These are phyloP conservation scores for Conoideocrella luteorostrata DNA, from an alignment of 2,329 filamentous ascomycete species.

Conservation along the genomic window DNA sequence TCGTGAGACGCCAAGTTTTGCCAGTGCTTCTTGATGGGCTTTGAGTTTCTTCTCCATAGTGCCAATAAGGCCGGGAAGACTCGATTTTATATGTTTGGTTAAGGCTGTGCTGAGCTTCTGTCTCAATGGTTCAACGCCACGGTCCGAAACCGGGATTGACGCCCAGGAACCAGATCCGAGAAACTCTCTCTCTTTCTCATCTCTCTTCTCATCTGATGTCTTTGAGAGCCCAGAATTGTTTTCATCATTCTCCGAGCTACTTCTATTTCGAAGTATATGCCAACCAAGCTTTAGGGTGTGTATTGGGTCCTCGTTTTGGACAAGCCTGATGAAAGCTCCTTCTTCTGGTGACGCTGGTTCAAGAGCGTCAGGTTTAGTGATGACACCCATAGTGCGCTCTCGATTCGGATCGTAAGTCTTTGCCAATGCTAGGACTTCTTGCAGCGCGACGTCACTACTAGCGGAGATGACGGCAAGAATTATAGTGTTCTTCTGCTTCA, in stretches of 20 bases:
- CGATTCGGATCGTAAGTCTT: slow-evolving; percentile 35
- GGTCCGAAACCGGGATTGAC: slow-evolving; percentile 10
- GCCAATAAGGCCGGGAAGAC: slow-evolving; percentile 8
- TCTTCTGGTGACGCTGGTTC: slow-evolving; percentile 24
- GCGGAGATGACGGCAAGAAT: slow-evolving; percentile 50
- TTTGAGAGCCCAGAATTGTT: background rate
- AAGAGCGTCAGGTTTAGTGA: slow-evolving; percentile 49
- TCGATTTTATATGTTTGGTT: slow-evolving; percentile 5
- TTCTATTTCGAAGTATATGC: slow-evolving; percentile 22
- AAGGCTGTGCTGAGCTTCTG: slow-evolving; percentile 10
- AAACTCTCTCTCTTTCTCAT: slow-evolving; percentile 21
- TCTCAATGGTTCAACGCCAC: slow-evolving; percentile 8
- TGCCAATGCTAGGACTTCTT: slow-evolving; percentile 41
- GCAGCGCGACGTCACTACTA: slow-evolving; percentile 42
- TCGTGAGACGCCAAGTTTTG: background rate
- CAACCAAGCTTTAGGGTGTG: slow-evolving; percentile 39
- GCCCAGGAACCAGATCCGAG: slow-evolving; percentile 19
- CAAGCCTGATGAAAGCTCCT: slow-evolving; percentile 15
- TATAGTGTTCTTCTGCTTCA: slow-evolving; percentile 51
- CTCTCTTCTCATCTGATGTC: slow-evolving; percentile 11
- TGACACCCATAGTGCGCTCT: slow-evolving; percentile 46
- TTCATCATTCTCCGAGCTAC: slow-evolving; percentile 26
- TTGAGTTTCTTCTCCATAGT: slow-evolving; percentile 11
- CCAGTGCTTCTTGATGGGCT: background rate
- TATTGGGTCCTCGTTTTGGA: background rate